A percentile compares a stretch with the other conserved stretches of the same genome.
Evolutionary conservation across 306 rosid genomes (phyloP).

Genomic region (Dicorynia guianensis): DNA sequence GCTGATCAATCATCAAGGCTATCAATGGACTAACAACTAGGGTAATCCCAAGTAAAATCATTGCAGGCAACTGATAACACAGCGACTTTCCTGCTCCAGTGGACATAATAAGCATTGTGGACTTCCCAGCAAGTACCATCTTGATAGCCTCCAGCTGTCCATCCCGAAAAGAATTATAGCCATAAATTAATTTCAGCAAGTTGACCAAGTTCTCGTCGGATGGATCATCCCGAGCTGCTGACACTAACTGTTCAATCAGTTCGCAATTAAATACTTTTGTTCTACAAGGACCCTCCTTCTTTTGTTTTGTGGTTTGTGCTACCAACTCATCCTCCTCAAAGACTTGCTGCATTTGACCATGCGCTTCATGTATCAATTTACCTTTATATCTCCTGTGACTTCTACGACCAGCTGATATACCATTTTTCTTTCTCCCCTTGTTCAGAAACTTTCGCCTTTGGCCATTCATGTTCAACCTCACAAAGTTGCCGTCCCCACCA

Average conservation of each 20-base stretch:
- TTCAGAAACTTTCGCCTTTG: constrained; percentile 63
- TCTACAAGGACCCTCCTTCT: constrained; percentile 44
- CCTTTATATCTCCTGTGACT: constrained; percentile 49
- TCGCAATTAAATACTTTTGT: constrained; percentile 45
- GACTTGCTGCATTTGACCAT: constrained; percentile 36
- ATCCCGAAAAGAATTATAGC: constrained; percentile 77
- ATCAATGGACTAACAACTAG: constrained; percentile 90
- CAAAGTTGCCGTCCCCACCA: constrained; percentile 76
- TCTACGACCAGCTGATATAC: constrained; percentile 44
- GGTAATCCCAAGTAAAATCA: constrained; percentile 82
- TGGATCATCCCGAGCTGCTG: constrained; percentile 51
- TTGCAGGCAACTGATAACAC: constrained; percentile 88
- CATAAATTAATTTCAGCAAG: constrained; percentile 65
- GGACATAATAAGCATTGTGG: constrained; percentile 85
- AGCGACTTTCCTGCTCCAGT: constrained; percentile 95
- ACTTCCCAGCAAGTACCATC: constrained; percentile 75
- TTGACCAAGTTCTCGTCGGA: constrained; percentile 76
- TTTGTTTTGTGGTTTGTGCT: constrained; percentile 41
- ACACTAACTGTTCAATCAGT: constrained; percentile 54
- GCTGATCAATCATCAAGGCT: constrained; percentile 95
- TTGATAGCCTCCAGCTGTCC: constrained; percentile 86
- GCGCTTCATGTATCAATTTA: constrained; percentile 40
- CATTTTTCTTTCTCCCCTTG: constrained; percentile 50
- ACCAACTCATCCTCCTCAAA: constrained; percentile 56
- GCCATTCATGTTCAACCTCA: constrained; percentile 67